Base-by-base conservation (phyloP, 768 basidiomycete genomes). In the Dentipellis fragilis region DNA sequence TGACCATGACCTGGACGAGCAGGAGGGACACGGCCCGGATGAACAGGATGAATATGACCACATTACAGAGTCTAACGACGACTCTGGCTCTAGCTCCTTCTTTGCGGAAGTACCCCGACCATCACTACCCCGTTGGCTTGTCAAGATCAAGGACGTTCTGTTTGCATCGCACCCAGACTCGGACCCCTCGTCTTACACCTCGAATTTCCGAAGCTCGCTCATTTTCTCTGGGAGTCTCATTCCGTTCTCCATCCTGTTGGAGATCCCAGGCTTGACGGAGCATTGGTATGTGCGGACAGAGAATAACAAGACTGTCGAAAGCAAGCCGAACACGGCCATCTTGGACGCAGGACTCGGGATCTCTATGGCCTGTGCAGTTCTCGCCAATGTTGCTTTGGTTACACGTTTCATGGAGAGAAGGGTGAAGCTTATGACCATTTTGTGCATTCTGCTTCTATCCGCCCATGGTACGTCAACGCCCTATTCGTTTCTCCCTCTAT, bases 191-290 rank as follows among this genome's bases (percentile, higher is more conserved):
- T 68, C 66, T 36, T 55, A 64, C 55, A 63, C 77, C 34, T 82
- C 84, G 21, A 78, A 79, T 52, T 85, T 84, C 64, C 81, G 88
- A 16, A 71, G 71, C 52, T 69, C 80, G 4, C 86, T 86, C 0
- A 82, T 89, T 42, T 55, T 88, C 9, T 81, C 87, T 12, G 85
- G 84, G 17, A 73, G 85, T 40, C 66, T 83, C 57, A 80, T 87
- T 38, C 85, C 87, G 0, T 89, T 93, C 62, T 79, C 84, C 16
- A 86, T 91, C 50, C 74, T 93, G n/a, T 73, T 92, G 34, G 85
- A 87, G 62, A 87, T 93, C 29, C 90, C 90, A 0, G 85, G 85
- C 14, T 68, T 91, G 10, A 91, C 87, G 1, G 83, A 82, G 57
- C 75, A 78, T 52, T 88, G 87, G 88, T 88, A 83, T 59, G 76